Evolutionary conservation across 371 early-diverging fungal species (phyloP).

Genomic region (Circinella minor): DNA sequence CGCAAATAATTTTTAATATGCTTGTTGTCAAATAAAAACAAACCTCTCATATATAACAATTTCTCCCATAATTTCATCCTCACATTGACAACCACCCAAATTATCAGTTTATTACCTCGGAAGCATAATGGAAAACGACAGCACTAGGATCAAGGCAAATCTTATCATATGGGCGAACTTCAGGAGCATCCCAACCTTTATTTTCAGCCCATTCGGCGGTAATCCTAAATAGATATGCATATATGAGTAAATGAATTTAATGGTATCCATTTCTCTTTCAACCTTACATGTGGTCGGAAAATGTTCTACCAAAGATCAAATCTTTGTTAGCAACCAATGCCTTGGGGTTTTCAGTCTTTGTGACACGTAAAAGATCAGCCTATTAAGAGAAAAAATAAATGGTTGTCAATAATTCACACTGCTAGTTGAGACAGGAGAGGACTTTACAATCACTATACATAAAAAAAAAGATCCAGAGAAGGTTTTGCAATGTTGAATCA

Average conservation of each 20-base stretch:
- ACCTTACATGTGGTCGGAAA: slow-evolving; percentile 91
- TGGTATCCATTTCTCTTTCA: background rate
- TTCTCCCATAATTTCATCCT: too few species aligned
- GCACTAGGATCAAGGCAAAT: slow-evolving; percentile 84
- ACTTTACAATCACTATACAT: too few species aligned
- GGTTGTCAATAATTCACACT: background rate
- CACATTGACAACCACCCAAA: too few species aligned
- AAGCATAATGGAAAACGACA: slow-evolving; percentile 92
- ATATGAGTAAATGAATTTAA: background rate
- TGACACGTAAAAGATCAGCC: slow-evolving; percentile 55
- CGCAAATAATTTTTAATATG: too few species aligned
- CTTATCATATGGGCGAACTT: slow-evolving; percentile 82
- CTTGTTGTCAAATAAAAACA: too few species aligned
- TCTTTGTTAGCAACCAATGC: slow-evolving; percentile 75
- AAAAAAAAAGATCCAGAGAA: too few species aligned
- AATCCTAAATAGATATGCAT: slow-evolving; percentile 38
- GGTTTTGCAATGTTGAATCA: too few species aligned
- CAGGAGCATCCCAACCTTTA: slow-evolving; percentile 80
- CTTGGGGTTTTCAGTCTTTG: slow-evolving; percentile 53
- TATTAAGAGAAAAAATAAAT: slow-evolving; percentile 18
- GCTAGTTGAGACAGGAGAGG: too few species aligned
- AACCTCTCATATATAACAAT: too few species aligned
- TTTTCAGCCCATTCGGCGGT: slow-evolving; percentile 77
- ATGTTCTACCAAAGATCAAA: slow-evolving; percentile 87
- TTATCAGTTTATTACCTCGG: slow-evolving; percentile 54